Evolutionary conservation across 495 filamentous ascomycete genomes (phyloP).

Genomic region (Penicillium flavigenum): DNA sequence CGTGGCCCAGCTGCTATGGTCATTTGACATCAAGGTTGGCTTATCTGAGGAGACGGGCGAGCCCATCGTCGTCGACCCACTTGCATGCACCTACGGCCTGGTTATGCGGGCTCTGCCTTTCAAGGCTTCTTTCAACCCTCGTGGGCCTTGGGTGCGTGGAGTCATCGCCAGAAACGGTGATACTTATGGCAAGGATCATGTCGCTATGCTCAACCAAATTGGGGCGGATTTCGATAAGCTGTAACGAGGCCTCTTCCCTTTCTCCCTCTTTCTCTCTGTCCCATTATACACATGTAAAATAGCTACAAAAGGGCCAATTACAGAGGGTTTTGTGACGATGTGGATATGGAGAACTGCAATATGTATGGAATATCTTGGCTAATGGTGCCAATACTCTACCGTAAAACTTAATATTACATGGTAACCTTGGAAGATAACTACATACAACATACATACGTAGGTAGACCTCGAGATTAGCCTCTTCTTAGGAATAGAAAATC

Average conservation of each 20-base stretch:
- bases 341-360: too few relatives aligned
- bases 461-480: too few relatives aligned
- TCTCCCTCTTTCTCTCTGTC: background rate
- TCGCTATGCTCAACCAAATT: constrained; percentile 32
- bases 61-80: constrained; percentile 19
- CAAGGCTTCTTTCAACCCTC: constrained; percentile 26
- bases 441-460: too few relatives aligned
- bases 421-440: too few relatives aligned
- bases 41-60: constrained; percentile 11
- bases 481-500: too few relatives aligned
- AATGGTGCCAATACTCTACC: too few relatives aligned
- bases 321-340: too few relatives aligned
- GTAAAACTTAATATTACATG: too few relatives aligned
- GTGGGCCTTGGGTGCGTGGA: constrained; percentile 22
- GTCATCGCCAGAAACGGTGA: constrained; percentile 17
- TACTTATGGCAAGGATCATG: constrained; percentile 27
- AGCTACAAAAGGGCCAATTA: too few relatives aligned
- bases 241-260: constrained; percentile 5
- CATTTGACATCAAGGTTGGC: background rate
- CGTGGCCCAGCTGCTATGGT: background rate
- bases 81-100: constrained; percentile 28
- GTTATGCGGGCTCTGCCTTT: constrained; percentile 28
- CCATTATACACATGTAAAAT: background rate
- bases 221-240: constrained; percentile 23
- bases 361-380: too few relatives aligned